These are phyloP conservation scores for Calonectria ilicicola DNA, from an alignment of 2,329 filamentous ascomycete genomes.

Conservation along the genomic window DNA sequence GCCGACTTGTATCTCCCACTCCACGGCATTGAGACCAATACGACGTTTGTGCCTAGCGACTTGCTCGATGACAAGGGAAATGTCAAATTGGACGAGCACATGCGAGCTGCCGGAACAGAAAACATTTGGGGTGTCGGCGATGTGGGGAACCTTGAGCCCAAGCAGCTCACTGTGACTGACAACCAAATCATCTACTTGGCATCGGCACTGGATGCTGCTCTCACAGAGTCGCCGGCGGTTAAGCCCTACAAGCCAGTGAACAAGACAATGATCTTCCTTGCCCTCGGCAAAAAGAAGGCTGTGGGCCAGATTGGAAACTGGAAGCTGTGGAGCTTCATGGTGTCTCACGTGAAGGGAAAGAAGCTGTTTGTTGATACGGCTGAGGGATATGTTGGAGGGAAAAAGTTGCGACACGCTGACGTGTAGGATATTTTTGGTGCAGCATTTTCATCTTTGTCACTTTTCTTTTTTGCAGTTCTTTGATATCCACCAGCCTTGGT, in stretches of 20 bases:
- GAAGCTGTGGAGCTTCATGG: slow-evolving; percentile 47
- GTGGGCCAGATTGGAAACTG: slow-evolving; percentile 49
- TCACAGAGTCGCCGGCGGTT: slow-evolving; percentile 29
- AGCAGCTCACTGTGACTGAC: slow-evolving; percentile 50
- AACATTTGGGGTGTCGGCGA: slow-evolving; percentile 60
- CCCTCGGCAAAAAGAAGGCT: slow-evolving; percentile 42
- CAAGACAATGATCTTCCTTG: slow-evolving; percentile 46
- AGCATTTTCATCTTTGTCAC: neutral
- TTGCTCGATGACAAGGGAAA: slow-evolving; percentile 49
- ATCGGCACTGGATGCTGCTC: slow-evolving; percentile 42
- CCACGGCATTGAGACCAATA: slow-evolving; percentile 57
- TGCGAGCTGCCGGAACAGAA: slow-evolving; percentile 46
- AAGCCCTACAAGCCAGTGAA: slow-evolving; percentile 34
- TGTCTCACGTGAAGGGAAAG: slow-evolving; percentile 49
- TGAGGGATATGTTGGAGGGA: slow-evolving; percentile 44
- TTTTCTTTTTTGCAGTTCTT: neutral
- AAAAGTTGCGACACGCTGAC: slow-evolving; percentile 41
- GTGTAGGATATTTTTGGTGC: slow-evolving; percentile 34
- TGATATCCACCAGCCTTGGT: neutral
- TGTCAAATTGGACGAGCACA: slow-evolving; percentile 47
- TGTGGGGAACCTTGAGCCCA: slow-evolving; percentile 53
- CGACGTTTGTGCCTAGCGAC: slow-evolving; percentile 49
- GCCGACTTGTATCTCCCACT: slow-evolving; percentile 59
- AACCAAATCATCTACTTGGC: slow-evolving; percentile 48
- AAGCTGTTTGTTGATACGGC: slow-evolving; percentile 48